Evolutionary conservation across 305 asterid species (phyloP).

Genomic region (Fraxinus floribunda): DNA sequence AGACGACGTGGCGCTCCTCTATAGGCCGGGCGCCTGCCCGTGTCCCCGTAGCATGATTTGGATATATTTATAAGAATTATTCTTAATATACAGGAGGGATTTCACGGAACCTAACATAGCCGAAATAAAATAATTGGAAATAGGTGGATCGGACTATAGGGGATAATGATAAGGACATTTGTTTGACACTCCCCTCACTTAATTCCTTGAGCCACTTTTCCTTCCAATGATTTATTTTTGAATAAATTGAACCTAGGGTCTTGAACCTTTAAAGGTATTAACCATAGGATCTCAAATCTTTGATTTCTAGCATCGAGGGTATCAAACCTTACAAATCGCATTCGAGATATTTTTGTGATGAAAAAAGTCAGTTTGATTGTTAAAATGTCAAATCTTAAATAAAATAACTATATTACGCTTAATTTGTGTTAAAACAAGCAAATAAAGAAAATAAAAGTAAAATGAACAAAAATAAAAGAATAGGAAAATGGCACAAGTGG

Average conservation of each 20-base stretch:
- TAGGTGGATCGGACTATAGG: neutral
- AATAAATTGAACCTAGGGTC: neutral
- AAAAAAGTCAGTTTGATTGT: neutral
- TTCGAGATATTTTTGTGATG: neutral
- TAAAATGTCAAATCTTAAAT: neutral
- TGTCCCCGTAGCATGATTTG: too few relatives aligned
- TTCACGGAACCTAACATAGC: too few relatives aligned
- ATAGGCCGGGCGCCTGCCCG: too few relatives aligned
- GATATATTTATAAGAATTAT: too few relatives aligned
- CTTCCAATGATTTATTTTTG: neutral
- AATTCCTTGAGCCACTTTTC: neutral
- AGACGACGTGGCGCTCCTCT: too few relatives aligned
- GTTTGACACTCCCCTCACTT: neutral
- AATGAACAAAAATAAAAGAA: neutral
- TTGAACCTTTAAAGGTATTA: neutral
- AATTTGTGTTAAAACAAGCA: too few relatives aligned
- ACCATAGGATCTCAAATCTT: neutral
- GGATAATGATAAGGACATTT: neutral
- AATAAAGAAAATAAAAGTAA: neutral
- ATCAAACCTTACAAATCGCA: neutral
- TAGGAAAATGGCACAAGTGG: neutral
- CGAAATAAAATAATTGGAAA: neutral
- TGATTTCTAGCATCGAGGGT: neutral
- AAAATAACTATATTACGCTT: neutral
- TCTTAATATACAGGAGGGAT: too few relatives aligned